phyloP scores from a whole-genome alignment of 371 early-diverging fungal genomes.

The Chytridium lagenaria region DNA sequence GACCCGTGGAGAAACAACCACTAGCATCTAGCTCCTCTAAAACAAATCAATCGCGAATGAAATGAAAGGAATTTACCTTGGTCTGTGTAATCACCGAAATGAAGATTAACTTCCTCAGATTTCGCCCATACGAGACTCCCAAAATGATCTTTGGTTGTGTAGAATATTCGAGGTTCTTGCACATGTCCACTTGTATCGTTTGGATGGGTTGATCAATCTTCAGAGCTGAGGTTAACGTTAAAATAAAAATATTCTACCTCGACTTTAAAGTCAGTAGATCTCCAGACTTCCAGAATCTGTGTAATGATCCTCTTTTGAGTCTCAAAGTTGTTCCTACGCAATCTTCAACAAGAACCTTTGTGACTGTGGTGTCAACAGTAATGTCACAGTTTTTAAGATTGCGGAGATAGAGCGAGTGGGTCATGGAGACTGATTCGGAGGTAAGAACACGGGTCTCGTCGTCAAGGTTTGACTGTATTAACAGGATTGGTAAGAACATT shows the following conservation, averaged over 20 bases:
- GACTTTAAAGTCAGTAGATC: neutral
- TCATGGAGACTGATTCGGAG: neutral
- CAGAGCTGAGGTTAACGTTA: neutral
- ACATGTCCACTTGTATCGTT: slow-evolving; percentile 28
- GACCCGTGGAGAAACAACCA: slow-evolving; percentile 10
- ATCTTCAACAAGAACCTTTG: slow-evolving; percentile 25
- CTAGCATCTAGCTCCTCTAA: neutral
- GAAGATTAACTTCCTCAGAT: slow-evolving; percentile 1
- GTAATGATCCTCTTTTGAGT: slow-evolving; percentile 23
- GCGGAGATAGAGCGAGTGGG: slow-evolving; percentile 23
- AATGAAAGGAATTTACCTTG: neutral
- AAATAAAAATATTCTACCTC: neutral
- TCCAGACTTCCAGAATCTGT: slow-evolving; percentile 27
- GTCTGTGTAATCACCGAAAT: slow-evolving; percentile 1
- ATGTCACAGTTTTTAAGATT: slow-evolving; percentile 15
- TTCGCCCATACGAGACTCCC: slow-evolving; percentile 27
- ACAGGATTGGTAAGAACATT: neutral
- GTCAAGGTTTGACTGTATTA: slow-evolving; percentile 1
- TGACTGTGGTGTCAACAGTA: slow-evolving; percentile 18
- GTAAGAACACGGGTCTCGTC: neutral
- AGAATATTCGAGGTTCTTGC: slow-evolving; percentile 5
- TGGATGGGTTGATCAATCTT: neutral
- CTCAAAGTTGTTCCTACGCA: slow-evolving; percentile 14
- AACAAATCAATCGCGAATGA: neutral
- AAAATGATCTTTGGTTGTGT: neutral